Conservation (phyloP, 371 early-diverging fungal species). For the Umbelopsis sp. region DNA sequence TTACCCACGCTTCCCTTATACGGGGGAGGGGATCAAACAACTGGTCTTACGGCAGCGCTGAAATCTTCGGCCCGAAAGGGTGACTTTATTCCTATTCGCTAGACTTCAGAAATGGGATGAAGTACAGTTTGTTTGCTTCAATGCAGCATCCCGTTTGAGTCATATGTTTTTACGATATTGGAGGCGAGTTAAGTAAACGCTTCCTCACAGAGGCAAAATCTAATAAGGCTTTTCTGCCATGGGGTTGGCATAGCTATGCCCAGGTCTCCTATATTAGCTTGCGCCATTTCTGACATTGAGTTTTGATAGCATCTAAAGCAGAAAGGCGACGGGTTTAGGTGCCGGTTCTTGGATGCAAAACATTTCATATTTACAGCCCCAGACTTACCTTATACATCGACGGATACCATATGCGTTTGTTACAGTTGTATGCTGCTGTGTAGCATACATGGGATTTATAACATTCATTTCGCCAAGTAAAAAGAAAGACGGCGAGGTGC, state of each 20-base stretch:
- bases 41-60: too few relatives aligned
- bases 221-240: neutral
- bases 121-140: too few relatives aligned
- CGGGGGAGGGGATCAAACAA: too few relatives aligned
- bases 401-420: neutral
- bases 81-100: neutral
- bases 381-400: neutral
- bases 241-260: neutral
- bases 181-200: neutral
- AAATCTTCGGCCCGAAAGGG: neutral
- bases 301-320: neutral
- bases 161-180: neutral
- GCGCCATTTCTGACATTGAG: neutral
- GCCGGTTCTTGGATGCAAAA: neutral
- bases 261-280: neutral
- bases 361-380: neutral
- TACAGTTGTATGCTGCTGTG: neutral
- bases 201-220: constrained; percentile 7
- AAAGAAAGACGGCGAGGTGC: constrained; percentile 1
- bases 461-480: neutral
- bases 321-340: neutral
- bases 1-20: too few relatives aligned
- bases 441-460: neutral
- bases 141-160: too few relatives aligned
- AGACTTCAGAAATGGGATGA: neutral